Evolutionary conservation across 768 basidiomycete genomes (phyloP), one percentile per base, ranked within the genome.

Genomic region (Daedaleopsis sinensis): DNA sequence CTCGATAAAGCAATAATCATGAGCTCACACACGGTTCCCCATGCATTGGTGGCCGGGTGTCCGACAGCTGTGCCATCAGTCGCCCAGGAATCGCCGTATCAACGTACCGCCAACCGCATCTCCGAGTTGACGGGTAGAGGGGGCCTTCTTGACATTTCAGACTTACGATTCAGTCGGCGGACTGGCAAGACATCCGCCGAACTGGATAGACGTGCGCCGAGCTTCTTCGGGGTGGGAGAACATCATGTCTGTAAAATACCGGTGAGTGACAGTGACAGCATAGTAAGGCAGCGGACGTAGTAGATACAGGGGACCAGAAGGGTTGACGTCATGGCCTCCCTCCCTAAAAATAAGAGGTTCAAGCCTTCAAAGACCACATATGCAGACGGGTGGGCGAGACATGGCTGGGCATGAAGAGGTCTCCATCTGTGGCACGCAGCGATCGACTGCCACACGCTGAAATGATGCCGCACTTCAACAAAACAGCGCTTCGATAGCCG

Each of bases 271-370:
- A 60, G 53, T 46, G 53, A 60, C 59, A 48, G 59, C 47, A 24
- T 36, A 37, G 18, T 48, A 46, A n/a, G n/a, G n/a, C 21, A 27
- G 47, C 46, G 24, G 42, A 15, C 38, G 21, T 5, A n/a, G 36
- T 13, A 13, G 9, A 5, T 19, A 21, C 27, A 35, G 51, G 37
- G 27, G 27, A 32, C 4, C 27, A 32, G 27, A 24, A 10, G 1
- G 21, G 24, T 49, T 62, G 61, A 62, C 61, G 61, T 62, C 61
- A 62, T 47, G 32, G 44, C 23, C 24, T 5, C 48, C 21, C 13
- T 24, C 19, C 47, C 47, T 15, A 49, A 23, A 49, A 24, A 15
- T 23, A 21, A 13, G 19, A 49, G 12, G 47, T 21, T 23, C 19
- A 49, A 49, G 47, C 7, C 7, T 32, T 32, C 27, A 32, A 32